Conservation (phyloP, 257 asterid genomes). For the Nicotiana benthamiana region DNA sequence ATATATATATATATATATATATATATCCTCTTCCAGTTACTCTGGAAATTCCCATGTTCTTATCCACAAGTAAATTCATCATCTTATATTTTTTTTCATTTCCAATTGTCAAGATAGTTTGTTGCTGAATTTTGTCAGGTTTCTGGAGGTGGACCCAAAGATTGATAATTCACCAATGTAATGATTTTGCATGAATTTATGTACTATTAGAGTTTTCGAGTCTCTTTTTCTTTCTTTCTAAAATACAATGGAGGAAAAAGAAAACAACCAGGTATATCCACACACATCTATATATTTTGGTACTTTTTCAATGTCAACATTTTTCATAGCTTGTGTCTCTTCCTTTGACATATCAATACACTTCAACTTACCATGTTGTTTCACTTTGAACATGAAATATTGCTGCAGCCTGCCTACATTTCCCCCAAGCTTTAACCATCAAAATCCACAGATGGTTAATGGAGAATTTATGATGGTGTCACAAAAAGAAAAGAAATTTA, state of each 20-base stretch:
- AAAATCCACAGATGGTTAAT: slow-evolving; percentile 73
- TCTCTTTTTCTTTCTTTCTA: not conserved
- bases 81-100: not conserved
- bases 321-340: too few species aligned
- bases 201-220: slow-evolving; percentile 22
- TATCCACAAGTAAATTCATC: not conserved
- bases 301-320: not conserved
- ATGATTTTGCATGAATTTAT: slow-evolving; percentile 20
- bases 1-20: too few species aligned
- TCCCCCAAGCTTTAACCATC: slow-evolving; percentile 13
- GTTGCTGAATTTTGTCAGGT: slow-evolving; percentile 10
- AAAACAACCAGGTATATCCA: slow-evolving; percentile 41
- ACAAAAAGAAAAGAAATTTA: slow-evolving; percentile 16
- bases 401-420: slow-evolving; percentile 38
- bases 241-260: slow-evolving; percentile 56
- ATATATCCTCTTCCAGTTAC: not conserved
- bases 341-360: slow-evolving; percentile 7
- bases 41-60: not conserved
- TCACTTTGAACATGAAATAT: slow-evolving; percentile 24
- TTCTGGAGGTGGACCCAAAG: slow-evolving; percentile 44
- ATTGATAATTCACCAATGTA: slow-evolving; percentile 12
- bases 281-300: not conserved
- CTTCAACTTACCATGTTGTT: slow-evolving; percentile 25
- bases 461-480: slow-evolving; percentile 37
- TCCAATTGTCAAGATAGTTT: slow-evolving; percentile 1